phyloP scores from a whole-genome alignment of 148 eudicot species.

The Cornus florida region DNA sequence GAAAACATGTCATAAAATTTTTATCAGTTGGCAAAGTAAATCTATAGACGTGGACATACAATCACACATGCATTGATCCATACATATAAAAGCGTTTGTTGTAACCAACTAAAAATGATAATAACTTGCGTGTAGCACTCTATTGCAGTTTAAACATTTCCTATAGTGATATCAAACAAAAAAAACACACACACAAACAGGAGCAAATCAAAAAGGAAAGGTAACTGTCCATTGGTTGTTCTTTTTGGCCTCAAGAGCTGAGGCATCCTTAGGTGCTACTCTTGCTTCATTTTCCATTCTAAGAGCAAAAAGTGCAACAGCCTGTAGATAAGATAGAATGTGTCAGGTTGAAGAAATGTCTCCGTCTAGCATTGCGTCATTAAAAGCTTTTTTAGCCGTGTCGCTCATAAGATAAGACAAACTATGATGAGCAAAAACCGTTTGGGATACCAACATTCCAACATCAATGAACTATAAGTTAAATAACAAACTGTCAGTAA shows the following conservation, averaged over 20 bases:
- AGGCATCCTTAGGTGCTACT: conserved; percentile 54
- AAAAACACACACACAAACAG: too few species aligned
- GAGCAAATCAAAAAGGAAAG: too few species aligned
- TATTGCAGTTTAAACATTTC: too few species aligned
- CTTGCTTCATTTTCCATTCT: conserved; percentile 60
- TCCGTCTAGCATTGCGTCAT: conserved; percentile 74
- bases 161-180: too few species aligned
- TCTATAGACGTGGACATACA: too few species aligned
- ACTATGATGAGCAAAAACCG: conserved; percentile 65
- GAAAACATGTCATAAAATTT: too few species aligned
- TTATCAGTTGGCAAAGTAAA: too few species aligned
- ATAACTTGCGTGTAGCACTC: too few species aligned
- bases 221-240: too few species aligned
- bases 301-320: conserved; percentile 55
- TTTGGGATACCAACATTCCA: conserved; percentile 61
- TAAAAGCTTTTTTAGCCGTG: conserved; percentile 62
- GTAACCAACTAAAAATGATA: neutral
- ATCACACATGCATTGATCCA: too few species aligned
- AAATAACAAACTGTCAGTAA: neutral
- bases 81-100: neutral
- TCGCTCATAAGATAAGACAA: conserved; percentile 60
- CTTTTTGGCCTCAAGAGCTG: conserved; percentile 55
- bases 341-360: conserved; percentile 63
- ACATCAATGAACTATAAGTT: conserved; percentile 54
- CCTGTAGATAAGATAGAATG: conserved; percentile 59